phyloP scores from a whole-genome alignment of 768 basidiomycete genomes.

The Tephrocybe sp. region DNA sequence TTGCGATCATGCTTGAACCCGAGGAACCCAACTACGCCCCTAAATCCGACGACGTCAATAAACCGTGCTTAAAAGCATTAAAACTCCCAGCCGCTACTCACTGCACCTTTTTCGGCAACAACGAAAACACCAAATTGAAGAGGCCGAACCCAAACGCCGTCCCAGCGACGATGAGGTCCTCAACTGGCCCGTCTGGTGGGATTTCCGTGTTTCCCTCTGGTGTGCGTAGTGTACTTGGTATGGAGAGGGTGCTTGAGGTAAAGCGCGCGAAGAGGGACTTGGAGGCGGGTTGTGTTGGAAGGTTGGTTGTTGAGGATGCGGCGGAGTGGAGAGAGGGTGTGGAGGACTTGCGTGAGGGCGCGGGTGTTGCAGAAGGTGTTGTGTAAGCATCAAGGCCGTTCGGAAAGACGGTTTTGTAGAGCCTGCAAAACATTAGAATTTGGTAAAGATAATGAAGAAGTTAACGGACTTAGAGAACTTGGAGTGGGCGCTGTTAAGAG shows the following conservation, averaged over 20 bases:
- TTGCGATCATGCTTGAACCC: constrained; percentile 75
- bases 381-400: constrained; percentile 48
- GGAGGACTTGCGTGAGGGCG: constrained; percentile 33
- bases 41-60: constrained; percentile 22
- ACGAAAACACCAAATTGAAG: constrained; percentile 79
- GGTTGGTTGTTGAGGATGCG: constrained; percentile 17
- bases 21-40: constrained; percentile 71
- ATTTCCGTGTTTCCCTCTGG: background rate
- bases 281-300: constrained; percentile 13
- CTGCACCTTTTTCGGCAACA: constrained; percentile 73
- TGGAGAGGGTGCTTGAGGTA: constrained; percentile 21
- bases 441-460: background rate
- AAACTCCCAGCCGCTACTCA: constrained; percentile 26
- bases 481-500: constrained; percentile 68
- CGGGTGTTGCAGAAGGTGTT: constrained; percentile 36
- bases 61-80: background rate
- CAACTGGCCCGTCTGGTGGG: constrained; percentile 54
- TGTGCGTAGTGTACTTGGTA: constrained; percentile 17
- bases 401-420: constrained; percentile 70
- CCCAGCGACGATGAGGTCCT: constrained; percentile 73
- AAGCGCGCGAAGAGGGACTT: constrained; percentile 40
- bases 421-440: constrained; percentile 29
- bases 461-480: constrained; percentile 66
- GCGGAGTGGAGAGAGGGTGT: constrained; percentile 19
- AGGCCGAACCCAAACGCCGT: constrained; percentile 76